Evolutionary conservation across 2,329 filamentous ascomycete genomes (phyloP), one percentile per base, ranked within the genome.

Genomic region (Apiospora arundinis): DNA sequence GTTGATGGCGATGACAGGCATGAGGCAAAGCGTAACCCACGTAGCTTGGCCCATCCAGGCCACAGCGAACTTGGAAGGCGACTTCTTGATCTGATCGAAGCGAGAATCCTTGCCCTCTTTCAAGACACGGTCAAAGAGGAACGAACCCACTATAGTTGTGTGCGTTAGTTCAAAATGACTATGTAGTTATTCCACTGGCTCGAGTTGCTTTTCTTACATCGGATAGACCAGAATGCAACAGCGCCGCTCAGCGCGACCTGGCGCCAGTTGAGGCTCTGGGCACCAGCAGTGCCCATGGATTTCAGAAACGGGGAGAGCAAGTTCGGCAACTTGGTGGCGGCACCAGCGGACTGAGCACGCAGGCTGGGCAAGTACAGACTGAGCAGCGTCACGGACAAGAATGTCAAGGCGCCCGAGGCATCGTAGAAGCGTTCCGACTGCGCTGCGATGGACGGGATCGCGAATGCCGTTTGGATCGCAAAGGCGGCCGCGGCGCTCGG

Each of bases 371-470:
- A 83, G 74, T 88, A 90, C 21, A 93, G 82, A 72, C 87, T 89
- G 40, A 92, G 80, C 0, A 88, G 87, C 18, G 89, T 89, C 78
- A 91, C 90, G 70, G 89, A 88, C 48, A 93, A 84, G 77, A 91
- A 92, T 2, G 91, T 92, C 44, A 91, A 77, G 18, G 90, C 90
- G 67, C 91, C 91, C 1, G 89, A 91, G 67, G 91, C 80, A 78
- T 93, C 92, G 78, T 92, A 93, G 83, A 92, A 92, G 48, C 88
- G 87, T 77, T 93, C 92, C 8, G 88, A 88, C 76, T 90, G 86
- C 44, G 84, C 82, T 37, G 86, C 74, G 72, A 92, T 89, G 7
- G 90, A 92, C 6, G 91, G 91, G 1, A 91, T 78, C 5, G 89
- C 91, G 8, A 89, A 88, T 52, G 86, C 88, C 11, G 87, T 84